phyloP scores from a whole-genome alignment of 345 rosid genomes.

The Populus ilicifolia region DNA sequence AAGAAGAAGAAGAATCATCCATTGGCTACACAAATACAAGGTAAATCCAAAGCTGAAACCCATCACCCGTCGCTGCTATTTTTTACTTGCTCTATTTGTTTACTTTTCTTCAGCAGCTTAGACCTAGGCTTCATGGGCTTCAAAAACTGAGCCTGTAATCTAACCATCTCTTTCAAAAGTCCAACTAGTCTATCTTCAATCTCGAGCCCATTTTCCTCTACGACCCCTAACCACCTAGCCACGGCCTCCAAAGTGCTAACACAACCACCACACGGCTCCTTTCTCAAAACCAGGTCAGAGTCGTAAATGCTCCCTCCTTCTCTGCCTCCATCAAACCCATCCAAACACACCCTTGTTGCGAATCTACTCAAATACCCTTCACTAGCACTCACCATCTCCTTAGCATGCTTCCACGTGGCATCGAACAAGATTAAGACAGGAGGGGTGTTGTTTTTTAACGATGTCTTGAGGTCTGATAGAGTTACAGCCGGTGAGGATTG shows the following conservation, averaged over 20 bases:
- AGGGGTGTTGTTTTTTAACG: slow-evolving; percentile 9
- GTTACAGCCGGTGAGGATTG: slow-evolving; percentile 46
- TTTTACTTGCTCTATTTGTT: not conserved
- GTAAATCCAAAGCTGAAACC: too few relatives aligned
- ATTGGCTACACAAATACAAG: too few relatives aligned
- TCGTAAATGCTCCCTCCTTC: slow-evolving; percentile 71
- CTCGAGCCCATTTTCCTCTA: slow-evolving; percentile 56
- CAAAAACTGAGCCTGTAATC: slow-evolving; percentile 65
- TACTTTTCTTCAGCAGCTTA: slow-evolving; percentile 49
- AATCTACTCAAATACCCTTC: slow-evolving; percentile 47
- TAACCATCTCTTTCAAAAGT: slow-evolving; percentile 75
- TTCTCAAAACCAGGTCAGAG: slow-evolving; percentile 61
- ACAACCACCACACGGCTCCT: slow-evolving; percentile 78
- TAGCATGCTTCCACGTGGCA: slow-evolving; percentile 92
- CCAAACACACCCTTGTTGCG: slow-evolving; percentile 71
- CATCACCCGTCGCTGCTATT: not conserved
- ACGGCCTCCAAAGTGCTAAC: slow-evolving; percentile 84
- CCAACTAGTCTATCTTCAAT: slow-evolving; percentile 52
- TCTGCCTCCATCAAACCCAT: slow-evolving; percentile 43
- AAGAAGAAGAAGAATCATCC: too few relatives aligned
- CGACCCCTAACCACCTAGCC: slow-evolving; percentile 63
- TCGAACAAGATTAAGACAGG: slow-evolving; percentile 62
- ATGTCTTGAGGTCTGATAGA: slow-evolving; percentile 42
- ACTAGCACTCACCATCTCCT: slow-evolving; percentile 83
- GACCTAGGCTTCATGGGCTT: slow-evolving; percentile 66